Evolutionary conservation across 164 flowering plant species (phyloP), one percentile per base, ranked within the genome.

Genomic region (Chimonanthus salicifolius): DNA sequence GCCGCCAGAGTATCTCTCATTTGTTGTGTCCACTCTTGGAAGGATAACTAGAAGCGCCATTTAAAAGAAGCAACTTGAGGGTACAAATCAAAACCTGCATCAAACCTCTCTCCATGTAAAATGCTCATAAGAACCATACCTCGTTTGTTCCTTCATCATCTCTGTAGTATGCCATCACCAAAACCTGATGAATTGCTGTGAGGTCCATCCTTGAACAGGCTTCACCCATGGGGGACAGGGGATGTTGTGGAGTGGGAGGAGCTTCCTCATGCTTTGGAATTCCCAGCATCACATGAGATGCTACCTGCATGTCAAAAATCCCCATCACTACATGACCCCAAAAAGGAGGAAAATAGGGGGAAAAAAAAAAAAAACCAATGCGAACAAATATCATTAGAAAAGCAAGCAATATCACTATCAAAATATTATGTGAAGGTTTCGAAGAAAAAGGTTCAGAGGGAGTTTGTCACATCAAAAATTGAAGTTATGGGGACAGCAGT

Each of bases 21-120:
- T 77, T 96, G 99, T 71, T 96, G 97, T 18, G 99, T 96, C 99
- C 99, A 96, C 79, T 94, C 98, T 90, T 96, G 99, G 81, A 96
- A 96, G 66, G 99, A 94, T 62, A 96, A 77, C 99, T 95, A 15
- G 84, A 72, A 72, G 4, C 75, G 71, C 49, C 18, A 68, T 11
- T 20, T 45, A 5, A 69, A 68, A 6, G 33, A 45, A 58, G 16
- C 21, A 11, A 44, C 46, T n/a, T 66, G 13, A 66, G 47, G 11
- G 15, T 66, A 3, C 10, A 45, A 54, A 54, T 54, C 60, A 54
- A 54, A n/a, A 63, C 43, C n/a, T 18, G 45, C 21, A 7, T 7
- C 7, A 63, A 18, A 4, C 66, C 7, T 63, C 2, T 18, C 44
- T 13, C 6, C 4, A 7, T 7, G 8, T 21, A 63, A 5, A 66